Base-by-base conservation (phyloP, 768 basidiomycete genomes). In the Amanita muscaria region DNA sequence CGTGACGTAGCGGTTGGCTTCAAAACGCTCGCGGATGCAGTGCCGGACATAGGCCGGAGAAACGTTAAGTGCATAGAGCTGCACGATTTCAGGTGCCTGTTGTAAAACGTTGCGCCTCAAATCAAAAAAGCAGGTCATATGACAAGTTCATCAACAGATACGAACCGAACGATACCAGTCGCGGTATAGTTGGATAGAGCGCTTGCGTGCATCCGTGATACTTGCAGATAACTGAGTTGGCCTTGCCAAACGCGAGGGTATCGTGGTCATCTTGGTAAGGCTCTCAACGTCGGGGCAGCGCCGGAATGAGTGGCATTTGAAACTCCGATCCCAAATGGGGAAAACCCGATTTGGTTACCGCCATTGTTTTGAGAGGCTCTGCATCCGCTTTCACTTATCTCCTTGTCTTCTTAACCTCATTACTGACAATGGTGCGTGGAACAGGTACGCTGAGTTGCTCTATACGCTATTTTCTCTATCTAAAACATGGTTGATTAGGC, bases 121-220 rank as follows among this genome's bases (percentile, higher is more conserved):
- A n/a, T n/a, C n/a, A n/a, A n/a, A n/a, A n/a, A n/a, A n/a, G n/a
- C n/a, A n/a, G n/a, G n/a, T n/a, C n/a, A n/a, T n/a, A n/a, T n/a
- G n/a, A n/a, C n/a, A n/a, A n/a, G n/a, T n/a, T n/a, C n/a, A n/a
- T n/a, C n/a, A n/a, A n/a, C 18, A 31, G 19, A 40, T 32, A 77
- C 88, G 54, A 57, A 96, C 94, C 36, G 82, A 74, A 50, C 96
- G 83, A 59, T 92, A 85, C 94, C 94, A 99, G 60, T 80, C 83
- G 47, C 93, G 73, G 70, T 98, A 99, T 10, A 96, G 74, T 36
- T 83, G 70, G 15, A 91, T 65, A 8, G 77, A 79, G 25, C 88
- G 74, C 16, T 64, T 64, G 23, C 83, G 77, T 5, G 88, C 80
- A 38, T 86, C 79, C n/a, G 66, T 63, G 5, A 70, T 57, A 48